Base-by-base conservation (phyloP, 192 early-diverging fungal species). In the Linnemannia schmuckeri region DNA sequence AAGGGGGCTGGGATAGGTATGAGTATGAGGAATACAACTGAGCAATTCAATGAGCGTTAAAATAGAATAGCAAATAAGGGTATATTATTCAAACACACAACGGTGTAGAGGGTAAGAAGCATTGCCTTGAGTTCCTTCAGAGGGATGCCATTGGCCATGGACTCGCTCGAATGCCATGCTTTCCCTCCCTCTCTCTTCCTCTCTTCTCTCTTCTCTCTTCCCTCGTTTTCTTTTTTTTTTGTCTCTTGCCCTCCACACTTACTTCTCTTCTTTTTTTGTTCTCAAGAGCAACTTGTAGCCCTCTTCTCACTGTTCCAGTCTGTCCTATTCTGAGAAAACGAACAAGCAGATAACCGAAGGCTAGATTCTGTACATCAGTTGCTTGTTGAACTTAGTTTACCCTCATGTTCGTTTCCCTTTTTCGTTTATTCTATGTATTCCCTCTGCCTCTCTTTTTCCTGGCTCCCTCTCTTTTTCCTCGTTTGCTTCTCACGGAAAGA, bases 251-350 rank as follows among this genome's bases (percentile, higher is more conserved):
- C 49, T 13, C 49, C 49, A 18, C 20, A 52, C 49, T 22, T 17
- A 22, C 49, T 5, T 52, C 49, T 22, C 49, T 2, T 49, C 47
- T 3, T 49, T 49, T 49, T 9, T 70, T 73, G 42, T 73, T 73
- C 42, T 46, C 27, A 30, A 22, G 37, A 42, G 24, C 38, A 22
- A 38, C n/a, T 15, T 17, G 15, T 8, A 24, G 44, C 7, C 79
- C 61, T 74, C 72, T 74, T 57, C 52, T 63, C 72, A 22, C 30
- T 61, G 69, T 81, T 81, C 80, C 46, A 81, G 55, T 75, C 80
- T 37, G 70, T 63, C 66, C 80, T 74, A 81, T 81, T 54, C 80
- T 81, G 47, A 80, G 27, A 46, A 20, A 70, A 40, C 30, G 69
- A 70, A 18, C 15, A 27, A 37, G 10, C 27, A n/a, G 40, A 40